Conservation (phyloP, 805 yeast species). For the Saturnispora serradocipensis region DNA sequence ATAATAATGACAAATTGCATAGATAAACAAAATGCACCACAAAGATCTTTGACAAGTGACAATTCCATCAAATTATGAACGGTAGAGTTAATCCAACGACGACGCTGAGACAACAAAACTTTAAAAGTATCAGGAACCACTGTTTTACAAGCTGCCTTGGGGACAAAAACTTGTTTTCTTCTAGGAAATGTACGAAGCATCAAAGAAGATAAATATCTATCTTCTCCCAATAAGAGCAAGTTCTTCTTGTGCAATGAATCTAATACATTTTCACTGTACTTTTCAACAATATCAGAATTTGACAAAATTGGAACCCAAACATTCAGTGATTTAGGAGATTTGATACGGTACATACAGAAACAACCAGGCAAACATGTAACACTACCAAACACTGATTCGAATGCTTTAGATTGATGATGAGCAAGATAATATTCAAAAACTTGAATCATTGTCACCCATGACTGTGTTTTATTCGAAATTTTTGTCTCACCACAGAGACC, state of each 20-base stretch:
- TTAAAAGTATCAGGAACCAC: conserved; percentile 75
- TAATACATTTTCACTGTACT: conserved; percentile 79
- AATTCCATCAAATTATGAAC: conserved; percentile 88
- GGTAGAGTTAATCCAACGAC: conserved; percentile 96
- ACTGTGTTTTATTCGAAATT: conserved; percentile 68
- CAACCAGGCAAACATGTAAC: conserved; percentile 96
- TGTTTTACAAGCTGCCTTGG: conserved; percentile 89
- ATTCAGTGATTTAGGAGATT: conserved; percentile 71
- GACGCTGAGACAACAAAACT: conserved; percentile 81
- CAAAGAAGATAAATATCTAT: conserved; percentile 73
- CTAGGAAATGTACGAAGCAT: conserved; percentile 87
- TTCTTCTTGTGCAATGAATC: conserved; percentile 83
- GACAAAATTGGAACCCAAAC: conserved; percentile 93
- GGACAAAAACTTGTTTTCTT: conserved; percentile 76
- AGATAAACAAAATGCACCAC: conserved; percentile 91
- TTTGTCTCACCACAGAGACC: conserved; percentile 94
- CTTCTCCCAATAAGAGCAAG: conserved; percentile 80
- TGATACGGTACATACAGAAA: conserved; percentile 85
- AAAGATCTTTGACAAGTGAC: conserved; percentile 71
- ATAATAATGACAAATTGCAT: conserved; percentile 87
- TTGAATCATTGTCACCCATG: conserved; percentile 91
- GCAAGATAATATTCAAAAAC: conserved; percentile 90
- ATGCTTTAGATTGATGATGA: conserved; percentile 90
- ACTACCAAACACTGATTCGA: conserved; percentile 90
- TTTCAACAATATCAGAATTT: conserved; percentile 87